Conservation (phyloP, 2,329 filamentous ascomycete species). For the Amauroascus niger region DNA sequence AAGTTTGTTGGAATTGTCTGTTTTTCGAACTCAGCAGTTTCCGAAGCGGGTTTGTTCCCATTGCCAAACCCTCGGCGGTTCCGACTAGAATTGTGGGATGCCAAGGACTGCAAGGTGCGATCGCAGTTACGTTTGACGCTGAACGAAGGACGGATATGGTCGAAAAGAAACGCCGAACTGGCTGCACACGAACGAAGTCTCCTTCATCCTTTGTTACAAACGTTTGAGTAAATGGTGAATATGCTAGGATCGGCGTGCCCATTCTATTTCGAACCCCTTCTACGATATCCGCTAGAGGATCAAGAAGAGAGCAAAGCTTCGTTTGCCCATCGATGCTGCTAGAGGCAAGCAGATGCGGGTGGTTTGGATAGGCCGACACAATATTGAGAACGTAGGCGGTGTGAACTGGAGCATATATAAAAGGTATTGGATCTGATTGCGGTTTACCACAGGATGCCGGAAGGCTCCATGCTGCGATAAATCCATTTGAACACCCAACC, state of each 20-base stretch:
- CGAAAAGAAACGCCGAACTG: slow-evolving; percentile 46
- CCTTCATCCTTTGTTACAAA: slow-evolving; percentile 48
- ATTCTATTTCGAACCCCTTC: slow-evolving; percentile 43
- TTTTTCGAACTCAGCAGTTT: slow-evolving; percentile 44
- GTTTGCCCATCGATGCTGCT: slow-evolving; percentile 48
- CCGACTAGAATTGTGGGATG: slow-evolving; percentile 49
- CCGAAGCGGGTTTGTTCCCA: slow-evolving; percentile 44
- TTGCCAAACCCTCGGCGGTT: slow-evolving; percentile 43
- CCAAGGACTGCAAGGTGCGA: slow-evolving; percentile 31
- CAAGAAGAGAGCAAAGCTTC: slow-evolving; percentile 46
- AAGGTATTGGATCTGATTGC: slow-evolving; percentile 23
- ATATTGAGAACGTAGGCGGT: slow-evolving; percentile 33
- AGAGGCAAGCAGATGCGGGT: slow-evolving; percentile 45
- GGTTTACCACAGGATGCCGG: slow-evolving; percentile 16
- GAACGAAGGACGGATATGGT: slow-evolving; percentile 42
- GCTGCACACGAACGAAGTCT: slow-evolving; percentile 41
- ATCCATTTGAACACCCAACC: slow-evolving; percentile 49
- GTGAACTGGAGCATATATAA: slow-evolving; percentile 31
- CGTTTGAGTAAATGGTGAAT: slow-evolving; percentile 47
- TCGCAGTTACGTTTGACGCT: slow-evolving; percentile 27
- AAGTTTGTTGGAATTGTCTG: slow-evolving; percentile 45
- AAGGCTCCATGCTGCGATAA: slow-evolving; percentile 46
- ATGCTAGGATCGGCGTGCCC: slow-evolving; percentile 41
- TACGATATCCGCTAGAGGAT: slow-evolving; percentile 38
- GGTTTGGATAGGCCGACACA: slow-evolving; percentile 44